Conservation (phyloP, 176 grass and related monocot genomes). For the Bonia amplexicaulis region DNA sequence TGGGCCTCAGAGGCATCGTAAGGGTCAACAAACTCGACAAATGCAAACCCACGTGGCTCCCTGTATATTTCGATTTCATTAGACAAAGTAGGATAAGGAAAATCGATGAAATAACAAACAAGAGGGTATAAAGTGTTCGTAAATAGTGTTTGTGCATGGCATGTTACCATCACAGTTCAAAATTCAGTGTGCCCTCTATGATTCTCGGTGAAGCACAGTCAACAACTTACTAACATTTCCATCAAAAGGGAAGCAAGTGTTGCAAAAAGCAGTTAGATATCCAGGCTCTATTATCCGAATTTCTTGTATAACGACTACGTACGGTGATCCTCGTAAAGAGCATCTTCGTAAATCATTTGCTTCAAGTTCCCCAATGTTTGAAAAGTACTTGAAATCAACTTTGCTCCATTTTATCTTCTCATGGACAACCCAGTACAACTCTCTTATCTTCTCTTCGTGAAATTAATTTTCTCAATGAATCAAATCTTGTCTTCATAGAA, state of each 20-base stretch:
- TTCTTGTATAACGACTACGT: conserved; percentile 36
- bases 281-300: conserved; percentile 37
- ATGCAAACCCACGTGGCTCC: conserved; percentile 87
- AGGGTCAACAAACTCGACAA: conserved; percentile 89
- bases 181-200: conserved; percentile 33
- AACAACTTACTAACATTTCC: conserved; percentile 64
- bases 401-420: conserved; percentile 62
- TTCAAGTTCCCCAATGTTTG: conserved; percentile 54
- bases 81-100: not conserved
- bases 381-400: conserved; percentile 60
- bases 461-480: conserved; percentile 53
- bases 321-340: too few relatives aligned
- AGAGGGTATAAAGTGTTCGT: conserved; percentile 10
- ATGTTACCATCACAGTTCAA: conserved; percentile 30
- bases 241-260: conserved; percentile 47
- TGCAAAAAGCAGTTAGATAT: conserved; percentile 43
- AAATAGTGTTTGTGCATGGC: conserved; percentile 16
- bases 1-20: conserved; percentile 90
- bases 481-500: conserved; percentile 44
- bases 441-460: conserved; percentile 32
- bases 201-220: conserved; percentile 48
- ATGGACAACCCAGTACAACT: conserved; percentile 34
- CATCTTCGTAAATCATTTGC: conserved; percentile 50
- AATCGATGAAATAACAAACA: conserved; percentile 21
- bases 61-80: conserved; percentile 37